Conservation (phyloP, 2,329 filamentous ascomycete species). For the Septoria linicola region DNA sequence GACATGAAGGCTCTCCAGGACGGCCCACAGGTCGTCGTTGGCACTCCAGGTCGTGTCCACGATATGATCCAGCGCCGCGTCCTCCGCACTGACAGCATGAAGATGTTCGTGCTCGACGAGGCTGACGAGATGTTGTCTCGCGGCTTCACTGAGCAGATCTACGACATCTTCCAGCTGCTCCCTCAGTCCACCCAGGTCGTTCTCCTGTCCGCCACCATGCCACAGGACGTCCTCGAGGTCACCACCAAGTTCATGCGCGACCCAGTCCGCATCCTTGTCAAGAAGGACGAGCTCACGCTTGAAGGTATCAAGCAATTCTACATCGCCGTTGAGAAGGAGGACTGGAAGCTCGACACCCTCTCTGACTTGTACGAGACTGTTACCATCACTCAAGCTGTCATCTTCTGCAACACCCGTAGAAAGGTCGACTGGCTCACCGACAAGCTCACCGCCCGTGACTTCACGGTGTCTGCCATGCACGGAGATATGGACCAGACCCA, state of each 20-base stretch:
- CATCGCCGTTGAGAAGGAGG: conserved; percentile 99
- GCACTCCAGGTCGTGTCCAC: conserved; percentile 96
- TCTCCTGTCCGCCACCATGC: conserved; percentile 96
- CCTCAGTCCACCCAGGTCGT: conserved; percentile 98
- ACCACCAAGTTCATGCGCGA: conserved; percentile 99
- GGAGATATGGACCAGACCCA: conserved; percentile 98
- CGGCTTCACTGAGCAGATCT: conserved; percentile 99
- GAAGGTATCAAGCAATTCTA: conserved; percentile 99
- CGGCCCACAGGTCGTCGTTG: conserved; percentile 94
- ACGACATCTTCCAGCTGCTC: conserved; percentile 99
- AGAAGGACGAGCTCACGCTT: conserved; percentile 99
- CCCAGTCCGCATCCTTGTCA: conserved; percentile 97
- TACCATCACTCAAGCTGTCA: conserved; percentile 98
- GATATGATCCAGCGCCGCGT: conserved; percentile 99
- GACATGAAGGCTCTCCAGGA: conserved; percentile 98
- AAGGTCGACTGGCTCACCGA: conserved; percentile 99
- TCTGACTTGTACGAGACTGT: conserved; percentile 99
- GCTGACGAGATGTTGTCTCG: conserved; percentile 99
- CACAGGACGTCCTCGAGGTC: conserved; percentile 97
- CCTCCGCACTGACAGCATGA: conserved; percentile 96
- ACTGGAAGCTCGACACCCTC: conserved; percentile 99
- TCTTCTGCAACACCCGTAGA: conserved; percentile 99
- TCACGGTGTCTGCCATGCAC: conserved; percentile 99
- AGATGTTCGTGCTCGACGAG: conserved; percentile 99
- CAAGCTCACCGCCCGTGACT: conserved; percentile 95